phyloP scores from a whole-genome alignment of 2,329 filamentous ascomycete genomes.

The Zymoseptoria crescenta region DNA sequence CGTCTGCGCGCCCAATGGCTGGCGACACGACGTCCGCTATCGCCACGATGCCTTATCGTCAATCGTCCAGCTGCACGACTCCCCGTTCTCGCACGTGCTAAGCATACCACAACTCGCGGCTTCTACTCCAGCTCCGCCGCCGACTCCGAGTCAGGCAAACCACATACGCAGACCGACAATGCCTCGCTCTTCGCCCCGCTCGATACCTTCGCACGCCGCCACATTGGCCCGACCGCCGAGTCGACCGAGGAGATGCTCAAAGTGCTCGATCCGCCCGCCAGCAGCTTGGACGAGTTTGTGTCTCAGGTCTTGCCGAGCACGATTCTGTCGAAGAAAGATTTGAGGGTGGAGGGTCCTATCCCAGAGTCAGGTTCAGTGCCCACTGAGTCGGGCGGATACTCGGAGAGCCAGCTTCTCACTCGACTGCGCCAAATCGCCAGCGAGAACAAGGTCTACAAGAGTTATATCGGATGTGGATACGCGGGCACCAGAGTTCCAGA shows the following conservation, averaged over 20 bases:
- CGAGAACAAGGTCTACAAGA: constrained; percentile 55
- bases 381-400: constrained; percentile 37
- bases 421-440: constrained; percentile 48
- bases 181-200: constrained; percentile 38
- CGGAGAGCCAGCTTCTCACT: constrained; percentile 54
- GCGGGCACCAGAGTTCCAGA: constrained; percentile 77
- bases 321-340: constrained; percentile 60
- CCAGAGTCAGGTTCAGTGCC: constrained; percentile 34
- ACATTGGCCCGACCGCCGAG: constrained; percentile 72
- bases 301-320: constrained; percentile 73
- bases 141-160: constrained; percentile 16
- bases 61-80: constrained; percentile 6
- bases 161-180: constrained; percentile 18
- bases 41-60: constrained; percentile 20
- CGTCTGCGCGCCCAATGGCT: constrained; percentile 30
- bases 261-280: constrained; percentile 64
- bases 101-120: constrained; percentile 7
- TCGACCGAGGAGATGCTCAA: constrained; percentile 72
- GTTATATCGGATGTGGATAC: constrained; percentile 82
- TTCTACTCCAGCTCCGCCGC: constrained; percentile 28
- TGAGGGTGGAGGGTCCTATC: constrained; percentile 49
- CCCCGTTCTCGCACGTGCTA: constrained; percentile 1
- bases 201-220: constrained; percentile 68
- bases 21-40: constrained; percentile 25
- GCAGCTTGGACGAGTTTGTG: constrained; percentile 73